phyloP scores from a whole-genome alignment of 306 rosid species.

The Aeschynomene evenia region DNA sequence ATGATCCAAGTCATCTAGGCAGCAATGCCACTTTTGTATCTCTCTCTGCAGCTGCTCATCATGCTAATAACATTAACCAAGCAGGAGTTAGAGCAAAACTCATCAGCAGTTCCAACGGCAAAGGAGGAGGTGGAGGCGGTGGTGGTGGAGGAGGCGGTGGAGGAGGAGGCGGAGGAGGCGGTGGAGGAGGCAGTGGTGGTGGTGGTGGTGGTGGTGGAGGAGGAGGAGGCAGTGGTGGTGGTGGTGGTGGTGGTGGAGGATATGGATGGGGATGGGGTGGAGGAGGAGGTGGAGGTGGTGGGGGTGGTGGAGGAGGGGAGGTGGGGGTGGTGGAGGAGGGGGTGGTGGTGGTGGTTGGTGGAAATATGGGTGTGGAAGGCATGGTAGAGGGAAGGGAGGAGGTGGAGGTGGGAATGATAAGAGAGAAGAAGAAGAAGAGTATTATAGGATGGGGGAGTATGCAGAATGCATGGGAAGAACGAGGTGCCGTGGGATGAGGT shows the following conservation, averaged over 20 bases:
- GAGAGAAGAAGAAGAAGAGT: slow-evolving; percentile 38
- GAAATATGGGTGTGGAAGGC: slow-evolving; percentile 75
- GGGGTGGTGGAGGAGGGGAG: background rate
- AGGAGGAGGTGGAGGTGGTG: background rate
- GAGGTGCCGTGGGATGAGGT: slow-evolving; percentile 66
- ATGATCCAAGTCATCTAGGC: slow-evolving; percentile 30
- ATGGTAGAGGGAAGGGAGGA: slow-evolving; percentile 32
- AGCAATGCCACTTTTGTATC: slow-evolving; percentile 25
- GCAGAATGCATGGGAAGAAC: slow-evolving; percentile 76
- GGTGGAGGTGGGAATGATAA: slow-evolving; percentile 29
- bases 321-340: slow-evolving; percentile 56
- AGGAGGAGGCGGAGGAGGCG: background rate
- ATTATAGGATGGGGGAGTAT: slow-evolving; percentile 66
- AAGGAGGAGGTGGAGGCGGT: slow-evolving; percentile 16
- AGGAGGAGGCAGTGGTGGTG: background rate
- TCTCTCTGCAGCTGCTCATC: slow-evolving; percentile 2
- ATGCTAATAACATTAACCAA: slow-evolving; percentile 19
- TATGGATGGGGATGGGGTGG: slow-evolving; percentile 23
- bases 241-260: background rate
- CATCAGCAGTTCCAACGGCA: slow-evolving; percentile 19
- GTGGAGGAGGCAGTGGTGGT: slow-evolving; percentile 16
- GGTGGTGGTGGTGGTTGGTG: slow-evolving; percentile 79
- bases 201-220: background rate
- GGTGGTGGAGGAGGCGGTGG: slow-evolving; percentile 22
- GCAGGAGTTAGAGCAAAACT: slow-evolving; percentile 19